These are phyloP conservation scores for Kwoniella dendrophila DNA, from an alignment of 768 basidiomycete species.

Conservation along the genomic window DNA sequence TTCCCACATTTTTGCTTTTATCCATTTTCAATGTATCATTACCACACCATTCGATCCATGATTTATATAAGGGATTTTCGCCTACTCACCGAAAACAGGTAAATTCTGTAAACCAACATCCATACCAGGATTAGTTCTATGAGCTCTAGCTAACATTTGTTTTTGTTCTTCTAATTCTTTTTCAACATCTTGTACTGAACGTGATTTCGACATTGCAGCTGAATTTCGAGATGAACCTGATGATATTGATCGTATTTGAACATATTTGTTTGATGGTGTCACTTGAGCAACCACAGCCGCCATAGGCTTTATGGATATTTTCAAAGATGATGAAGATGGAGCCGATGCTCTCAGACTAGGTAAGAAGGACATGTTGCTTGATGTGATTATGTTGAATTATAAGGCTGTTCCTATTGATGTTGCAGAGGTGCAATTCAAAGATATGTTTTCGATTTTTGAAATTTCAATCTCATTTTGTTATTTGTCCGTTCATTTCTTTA, in stretches of 20 bases:
- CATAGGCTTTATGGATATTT: not conserved
- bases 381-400: too few relatives aligned
- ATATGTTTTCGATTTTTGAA: too few relatives aligned
- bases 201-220: conserved; percentile 1
- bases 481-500: too few relatives aligned
- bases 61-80: too few relatives aligned
- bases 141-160: conserved; percentile 17
- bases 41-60: too few relatives aligned
- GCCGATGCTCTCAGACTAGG: conserved; percentile 13
- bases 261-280: not conserved
- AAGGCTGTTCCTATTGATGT: too few relatives aligned
- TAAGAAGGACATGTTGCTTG: conserved; percentile 19
- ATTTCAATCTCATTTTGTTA: too few relatives aligned
- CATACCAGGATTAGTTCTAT: conserved; percentile 24
- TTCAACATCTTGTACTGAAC: conserved; percentile 25
- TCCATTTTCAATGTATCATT: too few relatives aligned
- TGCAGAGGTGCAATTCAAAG: too few relatives aligned
- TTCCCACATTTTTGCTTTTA: too few relatives aligned
- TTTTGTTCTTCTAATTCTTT: conserved; percentile 23
- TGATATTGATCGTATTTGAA: not conserved
- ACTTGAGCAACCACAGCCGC: not conserved
- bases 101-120: conserved; percentile 14
- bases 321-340: conserved; percentile 6
- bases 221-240: conserved; percentile 1
- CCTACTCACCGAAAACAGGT: conserved; percentile 25